Conservation (phyloP, 2,329 filamentous ascomycete species). For the Acrocalymma vagum region DNA sequence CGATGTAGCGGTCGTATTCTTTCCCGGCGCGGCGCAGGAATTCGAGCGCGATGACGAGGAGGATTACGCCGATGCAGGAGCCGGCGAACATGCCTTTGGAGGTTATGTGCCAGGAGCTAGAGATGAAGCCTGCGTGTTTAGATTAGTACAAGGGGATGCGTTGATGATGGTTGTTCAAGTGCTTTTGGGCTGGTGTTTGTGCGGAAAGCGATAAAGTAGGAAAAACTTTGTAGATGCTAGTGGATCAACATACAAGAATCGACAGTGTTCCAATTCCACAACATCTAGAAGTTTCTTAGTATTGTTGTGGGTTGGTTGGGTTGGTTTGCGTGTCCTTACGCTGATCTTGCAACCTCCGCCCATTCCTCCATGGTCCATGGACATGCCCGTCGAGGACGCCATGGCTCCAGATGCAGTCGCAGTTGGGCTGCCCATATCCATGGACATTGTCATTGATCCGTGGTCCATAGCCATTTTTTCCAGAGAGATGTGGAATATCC, state of each 20-base stretch:
- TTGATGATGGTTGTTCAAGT: not conserved
- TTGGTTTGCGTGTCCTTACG: slow-evolving; percentile 18
- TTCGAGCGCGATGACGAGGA: slow-evolving; percentile 77
- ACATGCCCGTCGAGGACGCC: slow-evolving; percentile 27
- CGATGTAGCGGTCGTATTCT: slow-evolving; percentile 76
- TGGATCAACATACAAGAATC: slow-evolving; percentile 71
- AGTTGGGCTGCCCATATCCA: too few species aligned
- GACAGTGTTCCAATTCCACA: slow-evolving; percentile 82
- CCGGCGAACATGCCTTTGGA: slow-evolving; percentile 78
- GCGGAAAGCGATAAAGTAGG: not conserved
- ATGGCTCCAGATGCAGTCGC: slow-evolving; percentile 29
- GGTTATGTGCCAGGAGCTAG: slow-evolving; percentile 74
- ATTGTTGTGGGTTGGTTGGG: too few species aligned
- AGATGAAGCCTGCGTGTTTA: slow-evolving; percentile 64
- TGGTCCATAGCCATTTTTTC: too few species aligned
- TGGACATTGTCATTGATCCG: too few species aligned
- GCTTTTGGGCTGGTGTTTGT: not conserved
- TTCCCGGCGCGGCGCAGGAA: slow-evolving; percentile 74
- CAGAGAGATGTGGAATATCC: too few species aligned
- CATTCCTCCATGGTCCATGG: slow-evolving; percentile 24
- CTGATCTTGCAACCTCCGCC: slow-evolving; percentile 42
- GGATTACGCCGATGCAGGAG: slow-evolving; percentile 80
- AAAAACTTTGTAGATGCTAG: too few species aligned
- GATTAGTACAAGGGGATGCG: not conserved
- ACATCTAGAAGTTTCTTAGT: slow-evolving; percentile 59